Evolutionary conservation across 176 grass and related monocot genomes (phyloP).

Genomic region (Rhynchospora breviuscula): DNA sequence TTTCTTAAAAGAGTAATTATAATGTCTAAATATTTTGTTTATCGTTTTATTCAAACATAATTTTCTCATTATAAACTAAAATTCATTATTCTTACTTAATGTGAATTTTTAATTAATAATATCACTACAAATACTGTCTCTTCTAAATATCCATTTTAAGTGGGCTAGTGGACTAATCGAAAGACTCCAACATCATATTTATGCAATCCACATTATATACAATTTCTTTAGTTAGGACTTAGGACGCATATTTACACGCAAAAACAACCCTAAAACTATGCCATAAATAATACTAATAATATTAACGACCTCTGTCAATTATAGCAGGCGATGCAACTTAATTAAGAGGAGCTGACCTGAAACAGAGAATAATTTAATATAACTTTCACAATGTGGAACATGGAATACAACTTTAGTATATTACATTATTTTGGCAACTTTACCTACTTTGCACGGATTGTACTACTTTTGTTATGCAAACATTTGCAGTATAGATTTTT

Average conservation of each 20-base stretch:
- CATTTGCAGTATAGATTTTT: background rate
- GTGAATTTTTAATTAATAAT: background rate
- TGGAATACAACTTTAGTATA: background rate
- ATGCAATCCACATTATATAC: too few species aligned
- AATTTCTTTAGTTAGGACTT: background rate
- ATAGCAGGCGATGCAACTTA: background rate
- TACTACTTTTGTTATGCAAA: background rate
- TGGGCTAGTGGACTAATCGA: too few species aligned
- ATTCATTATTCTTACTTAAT: background rate
- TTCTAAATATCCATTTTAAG: too few species aligned
- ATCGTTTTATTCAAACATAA: too few species aligned
- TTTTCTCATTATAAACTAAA: too few species aligned
- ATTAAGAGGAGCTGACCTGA: background rate
- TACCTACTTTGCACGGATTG: conserved; percentile 4
- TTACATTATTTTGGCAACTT: background rate
- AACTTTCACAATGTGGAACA: background rate
- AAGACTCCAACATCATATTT: too few species aligned
- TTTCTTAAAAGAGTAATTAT: background rate
- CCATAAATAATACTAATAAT: background rate
- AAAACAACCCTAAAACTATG: background rate
- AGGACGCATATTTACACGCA: background rate
- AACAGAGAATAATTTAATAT: background rate
- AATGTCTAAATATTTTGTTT: background rate
- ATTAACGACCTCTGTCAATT: background rate
- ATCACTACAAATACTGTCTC: too few species aligned